A percentile compares a stretch with the other conserved stretches of the same genome.
These are phyloP conservation scores for Tulasnella sp. DNA, from an alignment of 768 basidiomycete species.

Conservation along the genomic window DNA sequence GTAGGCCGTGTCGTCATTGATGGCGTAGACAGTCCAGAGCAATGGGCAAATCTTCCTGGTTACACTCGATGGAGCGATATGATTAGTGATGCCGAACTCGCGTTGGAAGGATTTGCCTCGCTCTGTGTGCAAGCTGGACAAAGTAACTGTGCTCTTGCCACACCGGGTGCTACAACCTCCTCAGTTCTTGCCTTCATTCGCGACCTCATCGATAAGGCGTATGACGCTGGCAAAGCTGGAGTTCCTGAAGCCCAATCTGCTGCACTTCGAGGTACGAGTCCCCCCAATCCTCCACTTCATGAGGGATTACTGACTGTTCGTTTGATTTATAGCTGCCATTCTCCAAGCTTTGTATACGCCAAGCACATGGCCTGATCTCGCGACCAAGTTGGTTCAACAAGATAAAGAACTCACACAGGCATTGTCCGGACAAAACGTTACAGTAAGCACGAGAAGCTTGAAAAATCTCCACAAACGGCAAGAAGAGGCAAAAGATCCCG, in stretches of 20 bases:
- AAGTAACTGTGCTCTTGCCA: slow-evolving; percentile 5
- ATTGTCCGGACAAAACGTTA: not conserved
- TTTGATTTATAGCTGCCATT: slow-evolving; percentile 1
- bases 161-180: not conserved
- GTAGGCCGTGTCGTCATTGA: slow-evolving; percentile 9
- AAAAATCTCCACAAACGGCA: not conserved
- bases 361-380: slow-evolving; percentile 8
- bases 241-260: not conserved
- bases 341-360: not conserved
- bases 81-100: not conserved
- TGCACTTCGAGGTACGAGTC: slow-evolving; percentile 3
- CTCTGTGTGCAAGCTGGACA: slow-evolving; percentile 1
- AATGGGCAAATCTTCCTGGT: not conserved
- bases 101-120: not conserved
- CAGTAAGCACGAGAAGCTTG: not conserved
- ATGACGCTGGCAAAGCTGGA: not conserved
- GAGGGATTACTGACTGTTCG: not conserved
- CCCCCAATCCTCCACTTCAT: not conserved
- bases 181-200: not conserved
- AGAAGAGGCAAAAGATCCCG: not conserved
- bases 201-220: not conserved
- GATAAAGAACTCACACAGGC: not conserved
- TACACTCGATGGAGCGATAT: slow-evolving; percentile 1
- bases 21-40: slow-evolving; percentile 1
- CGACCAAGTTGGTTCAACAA: not conserved